Conservation (phyloP, 805 yeast species). For the Blastobotrys robertii region DNA sequence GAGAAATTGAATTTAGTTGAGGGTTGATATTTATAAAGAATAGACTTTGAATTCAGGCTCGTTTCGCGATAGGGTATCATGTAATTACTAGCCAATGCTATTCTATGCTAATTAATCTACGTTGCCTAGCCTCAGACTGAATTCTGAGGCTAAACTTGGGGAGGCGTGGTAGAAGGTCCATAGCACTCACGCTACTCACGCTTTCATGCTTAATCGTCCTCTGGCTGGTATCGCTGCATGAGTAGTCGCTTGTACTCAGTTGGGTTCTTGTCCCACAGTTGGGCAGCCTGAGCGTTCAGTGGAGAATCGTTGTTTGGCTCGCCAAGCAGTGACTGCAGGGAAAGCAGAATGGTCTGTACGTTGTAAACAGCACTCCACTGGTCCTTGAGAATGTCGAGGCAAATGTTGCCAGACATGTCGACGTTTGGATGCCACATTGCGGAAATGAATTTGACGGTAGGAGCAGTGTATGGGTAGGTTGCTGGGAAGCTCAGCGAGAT, state of each 20-base stretch:
- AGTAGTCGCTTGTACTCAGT: constrained; percentile 33
- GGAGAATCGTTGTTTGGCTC: constrained; percentile 55
- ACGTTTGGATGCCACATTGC: constrained; percentile 63
- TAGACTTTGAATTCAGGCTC: too few relatives aligned
- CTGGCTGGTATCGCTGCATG: constrained; percentile 32
- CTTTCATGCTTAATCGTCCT: constrained; percentile 15
- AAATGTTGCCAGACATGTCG: constrained; percentile 54
- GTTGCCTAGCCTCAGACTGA: not conserved
- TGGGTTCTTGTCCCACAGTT: constrained; percentile 38
- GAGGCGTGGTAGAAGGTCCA: too few relatives aligned
- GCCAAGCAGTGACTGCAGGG: constrained; percentile 49
- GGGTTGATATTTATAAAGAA: too few relatives aligned
- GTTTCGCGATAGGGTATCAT: not conserved
- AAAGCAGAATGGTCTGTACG: constrained; percentile 49
- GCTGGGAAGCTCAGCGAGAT: constrained; percentile 42
- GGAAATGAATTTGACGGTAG: constrained; percentile 43
- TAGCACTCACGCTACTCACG: too few relatives aligned
- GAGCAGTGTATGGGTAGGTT: constrained; percentile 51
- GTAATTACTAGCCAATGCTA: not conserved
- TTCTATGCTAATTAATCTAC: not conserved
- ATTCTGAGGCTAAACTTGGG: not conserved
- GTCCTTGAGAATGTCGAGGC: constrained; percentile 54
- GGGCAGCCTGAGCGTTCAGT: constrained; percentile 48
- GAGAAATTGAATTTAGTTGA: too few relatives aligned
- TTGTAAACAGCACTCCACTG: constrained; percentile 58